Base-by-base conservation (phyloP, 371 early-diverging fungal species). In the Mucor lusitanicus region DNA sequence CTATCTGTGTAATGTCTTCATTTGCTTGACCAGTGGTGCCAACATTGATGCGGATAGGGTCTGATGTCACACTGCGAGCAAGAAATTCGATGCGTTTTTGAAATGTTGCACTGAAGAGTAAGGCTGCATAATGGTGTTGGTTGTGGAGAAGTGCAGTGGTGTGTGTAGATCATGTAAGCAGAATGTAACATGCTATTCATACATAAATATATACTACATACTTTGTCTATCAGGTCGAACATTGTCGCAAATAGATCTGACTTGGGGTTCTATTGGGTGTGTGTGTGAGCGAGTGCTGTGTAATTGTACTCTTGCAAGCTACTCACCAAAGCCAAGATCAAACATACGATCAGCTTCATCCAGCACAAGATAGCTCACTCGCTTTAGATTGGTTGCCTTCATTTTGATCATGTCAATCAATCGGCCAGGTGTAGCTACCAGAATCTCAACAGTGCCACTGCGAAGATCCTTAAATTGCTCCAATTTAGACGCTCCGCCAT, bases 101-200 rank as follows among this genome's bases (percentile, higher is more conserved):
- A 92, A 99, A 99, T 0, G 99, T 99, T 0, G 99, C 99, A 78
- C 96, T 96, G 91, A 99, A 99, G 87, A 99, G 92, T 23, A 99
- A 87, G 17, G 98, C 91, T 90, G 37, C 11, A 71, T 65, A 28
- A 19, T 44, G 19, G 21, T 53, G 21, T 11, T 30, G 11, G 13
- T 23, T 8, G n/a, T 32, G 23, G 35, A 30, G 30, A 3, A 11
- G 58, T n/a, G 23, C 15, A 6, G 1, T 27, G 28, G 39, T 40
- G 37, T 25, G 33, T 8, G 46, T n/a, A 62, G 61, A 68, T 57
- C 57, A 62, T 55, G 63, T 61, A 37, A 62, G 62, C 58, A 57
- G 50, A 50, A 25, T 25, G 50, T 25, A 50, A 50, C 57, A 39
- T 46, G 32, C 56, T 33, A 61, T 7, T 35, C 55, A 46, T 30